Evolutionary conservation across 768 basidiomycete genomes (phyloP), one percentile per base, ranked within the genome.

Genomic region (Trametes elegans): DNA sequence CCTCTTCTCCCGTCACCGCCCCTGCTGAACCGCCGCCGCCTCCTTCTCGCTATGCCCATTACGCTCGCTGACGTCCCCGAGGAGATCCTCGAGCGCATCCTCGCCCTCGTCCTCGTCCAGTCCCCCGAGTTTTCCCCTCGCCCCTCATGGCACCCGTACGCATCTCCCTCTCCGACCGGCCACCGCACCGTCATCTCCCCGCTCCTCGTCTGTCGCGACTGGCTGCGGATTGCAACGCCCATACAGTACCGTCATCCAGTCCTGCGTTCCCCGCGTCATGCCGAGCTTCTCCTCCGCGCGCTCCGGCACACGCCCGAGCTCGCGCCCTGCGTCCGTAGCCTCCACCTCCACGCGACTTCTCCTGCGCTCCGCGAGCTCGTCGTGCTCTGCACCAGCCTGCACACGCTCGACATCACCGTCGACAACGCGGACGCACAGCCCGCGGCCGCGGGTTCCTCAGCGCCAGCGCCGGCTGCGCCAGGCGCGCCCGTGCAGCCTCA

Each of bases 141-240:
- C 53, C 62, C 68, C 3, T 29, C 62, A 11, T 64, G 61, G 60
- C 60, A 60, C 59, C 32, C 45, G 16, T 49, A 45, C 52, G 26
- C 55, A 21, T 10, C 46, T 32, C 7, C 48, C 31, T 31, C 55
- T 24, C 28, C 51, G 2, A 14, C 49, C 57, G 24, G 42, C 34
- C 45, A 46, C 43, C 49, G 54, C 55, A 62, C 68, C 27, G 68
- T 68, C 13, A 63, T 70, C 16, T 71, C 79, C 5, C 73, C 77
- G 0, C 75, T 87, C 14, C 76, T 80, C 47, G 79, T 82, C 41
- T 84, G 70, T 45, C 76, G 68, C 34, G 63, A 70, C 21, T 82
- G 85, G 70, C 67, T 75, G 39, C 76, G 86, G 55, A 84, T 87
- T 55, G 76, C 74, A 2, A 76, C 76, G 0, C 84, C 84, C 1